These are phyloP conservation scores for Pistacia atlantica DNA, from an alignment of 345 rosid species.

Conservation along the genomic window DNA sequence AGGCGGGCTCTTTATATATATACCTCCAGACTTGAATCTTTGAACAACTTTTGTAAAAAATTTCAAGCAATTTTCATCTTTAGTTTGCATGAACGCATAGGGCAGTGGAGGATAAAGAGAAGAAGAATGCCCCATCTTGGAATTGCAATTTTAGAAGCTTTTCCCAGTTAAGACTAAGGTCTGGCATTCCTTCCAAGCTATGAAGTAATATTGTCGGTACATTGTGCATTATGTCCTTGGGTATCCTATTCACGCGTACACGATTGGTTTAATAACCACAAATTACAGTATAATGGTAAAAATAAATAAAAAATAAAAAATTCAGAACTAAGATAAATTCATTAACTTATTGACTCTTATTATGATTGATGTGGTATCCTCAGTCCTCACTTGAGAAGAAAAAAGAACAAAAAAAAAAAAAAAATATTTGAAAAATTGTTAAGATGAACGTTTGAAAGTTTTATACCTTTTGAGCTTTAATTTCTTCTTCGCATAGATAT, in stretches of 20 bases:
- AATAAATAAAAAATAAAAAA: too few species aligned
- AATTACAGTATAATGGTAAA: too few species aligned
- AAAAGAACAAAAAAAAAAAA: neutral
- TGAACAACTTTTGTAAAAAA: conserved; percentile 63
- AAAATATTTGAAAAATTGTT: neutral
- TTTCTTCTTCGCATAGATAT: conserved; percentile 59
- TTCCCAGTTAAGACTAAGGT: conserved; percentile 62
- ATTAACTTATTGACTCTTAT: neutral
- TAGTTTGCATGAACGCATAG: conserved; percentile 80
- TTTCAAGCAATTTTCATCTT: conserved; percentile 57
- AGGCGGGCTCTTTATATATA: neutral
- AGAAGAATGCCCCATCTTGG: conserved; percentile 85
- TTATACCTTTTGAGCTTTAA: conserved; percentile 74
- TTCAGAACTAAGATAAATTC: neutral
- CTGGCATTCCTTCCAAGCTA: conserved; percentile 92
- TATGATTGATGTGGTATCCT: too few species aligned
- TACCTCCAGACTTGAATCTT: conserved; percentile 92
- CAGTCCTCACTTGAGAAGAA: too few species aligned
- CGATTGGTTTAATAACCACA: neutral
- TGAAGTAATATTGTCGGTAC: conserved; percentile 92
- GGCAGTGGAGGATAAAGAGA: conserved; percentile 96
- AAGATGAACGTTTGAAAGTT: conserved; percentile 14
- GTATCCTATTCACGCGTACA: conserved; percentile 61
- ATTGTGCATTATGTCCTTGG: conserved; percentile 75
- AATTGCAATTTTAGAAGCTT: conserved; percentile 77